Conservation (phyloP, 179 eudicot genomes). For the Spinacia oleracea region DNA sequence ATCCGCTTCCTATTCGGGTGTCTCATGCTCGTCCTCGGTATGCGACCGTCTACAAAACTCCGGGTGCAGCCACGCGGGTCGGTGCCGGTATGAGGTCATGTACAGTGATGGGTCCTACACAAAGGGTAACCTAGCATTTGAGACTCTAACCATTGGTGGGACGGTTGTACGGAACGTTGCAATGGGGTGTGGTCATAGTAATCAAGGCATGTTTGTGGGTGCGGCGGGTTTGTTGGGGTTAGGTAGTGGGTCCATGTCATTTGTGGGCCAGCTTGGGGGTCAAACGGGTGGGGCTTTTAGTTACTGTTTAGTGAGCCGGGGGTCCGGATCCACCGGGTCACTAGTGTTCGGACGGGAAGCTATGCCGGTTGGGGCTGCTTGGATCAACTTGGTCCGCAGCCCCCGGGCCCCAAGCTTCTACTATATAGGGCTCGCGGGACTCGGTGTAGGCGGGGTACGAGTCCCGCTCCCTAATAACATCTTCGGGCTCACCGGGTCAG, state of each 20-base stretch:
- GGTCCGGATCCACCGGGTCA: constrained; percentile 52
- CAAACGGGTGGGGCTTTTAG: constrained; percentile 74
- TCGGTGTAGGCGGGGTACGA: constrained; percentile 71
- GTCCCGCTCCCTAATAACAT: constrained; percentile 48
- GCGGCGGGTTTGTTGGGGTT: constrained; percentile 80
- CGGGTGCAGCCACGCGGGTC: constrained; percentile 54
- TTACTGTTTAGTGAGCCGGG: constrained; percentile 77
- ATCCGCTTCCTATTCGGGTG: constrained; percentile 59
- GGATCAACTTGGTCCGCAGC: constrained; percentile 69
- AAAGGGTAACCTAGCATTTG: constrained; percentile 71
- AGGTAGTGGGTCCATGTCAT: constrained; percentile 80
- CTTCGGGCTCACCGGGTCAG: constrained; percentile 41
- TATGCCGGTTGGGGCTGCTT: constrained; percentile 77
- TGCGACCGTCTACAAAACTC: constrained; percentile 56
- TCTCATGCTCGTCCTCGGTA: constrained; percentile 56
- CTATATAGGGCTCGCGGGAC: constrained; percentile 63
- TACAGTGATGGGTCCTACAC: constrained; percentile 90
- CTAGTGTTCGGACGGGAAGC: constrained; percentile 63
- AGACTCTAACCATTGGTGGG: constrained; percentile 59
- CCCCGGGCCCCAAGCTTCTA: constrained; percentile 67
- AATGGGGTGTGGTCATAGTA: constrained; percentile 81
- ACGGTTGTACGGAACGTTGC: constrained; percentile 55
- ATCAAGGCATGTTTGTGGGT: constrained; percentile 81
- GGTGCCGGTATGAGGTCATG: constrained; percentile 61
- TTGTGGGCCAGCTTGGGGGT: constrained; percentile 78